These are phyloP conservation scores for Termitomyces sp. DNA, from an alignment of 768 basidiomycete genomes.

Conservation along the genomic window DNA sequence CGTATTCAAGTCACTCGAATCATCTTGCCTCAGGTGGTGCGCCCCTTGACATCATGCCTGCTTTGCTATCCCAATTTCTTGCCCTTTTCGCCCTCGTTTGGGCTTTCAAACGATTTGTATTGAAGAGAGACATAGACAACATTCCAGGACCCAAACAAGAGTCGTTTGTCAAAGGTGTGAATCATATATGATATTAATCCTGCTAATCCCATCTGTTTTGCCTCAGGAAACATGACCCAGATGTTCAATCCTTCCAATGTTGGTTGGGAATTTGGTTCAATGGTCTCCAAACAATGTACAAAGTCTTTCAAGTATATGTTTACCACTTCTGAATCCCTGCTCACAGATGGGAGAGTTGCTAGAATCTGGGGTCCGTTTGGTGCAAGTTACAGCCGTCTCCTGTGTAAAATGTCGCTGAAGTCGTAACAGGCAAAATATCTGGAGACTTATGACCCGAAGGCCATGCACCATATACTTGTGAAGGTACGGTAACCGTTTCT, in stretches of 20 bases:
- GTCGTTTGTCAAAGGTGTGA: constrained; percentile 25
- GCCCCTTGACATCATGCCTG: background rate
- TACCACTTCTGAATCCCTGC: background rate
- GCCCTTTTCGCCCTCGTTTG: constrained; percentile 6
- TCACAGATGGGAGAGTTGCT: background rate
- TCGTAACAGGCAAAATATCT: constrained; percentile 18
- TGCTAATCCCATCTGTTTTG: too few species aligned
- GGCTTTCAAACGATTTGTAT: constrained; percentile 10
- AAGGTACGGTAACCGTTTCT: constrained; percentile 19
- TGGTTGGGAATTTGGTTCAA: constrained; percentile 13
- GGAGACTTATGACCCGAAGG: constrained; percentile 30
- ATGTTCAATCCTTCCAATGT: constrained; percentile 4
- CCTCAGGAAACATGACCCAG: constrained; percentile 14
- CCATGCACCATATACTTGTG: constrained; percentile 30
- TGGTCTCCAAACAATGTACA: constrained; percentile 10
- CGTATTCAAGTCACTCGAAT: background rate
- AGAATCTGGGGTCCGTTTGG: constrained; percentile 2
- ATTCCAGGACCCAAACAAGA: constrained; percentile 26
- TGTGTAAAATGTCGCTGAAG: background rate
- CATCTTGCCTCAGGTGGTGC: background rate
- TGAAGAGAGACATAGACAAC: constrained; percentile 23
- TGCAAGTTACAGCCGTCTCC: background rate
- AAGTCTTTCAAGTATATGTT: background rate
- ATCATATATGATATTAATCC: background rate
- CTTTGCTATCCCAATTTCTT: background rate